Conservation (phyloP, 2,329 filamentous ascomycete genomes). For the Cladosporium colombiae region DNA sequence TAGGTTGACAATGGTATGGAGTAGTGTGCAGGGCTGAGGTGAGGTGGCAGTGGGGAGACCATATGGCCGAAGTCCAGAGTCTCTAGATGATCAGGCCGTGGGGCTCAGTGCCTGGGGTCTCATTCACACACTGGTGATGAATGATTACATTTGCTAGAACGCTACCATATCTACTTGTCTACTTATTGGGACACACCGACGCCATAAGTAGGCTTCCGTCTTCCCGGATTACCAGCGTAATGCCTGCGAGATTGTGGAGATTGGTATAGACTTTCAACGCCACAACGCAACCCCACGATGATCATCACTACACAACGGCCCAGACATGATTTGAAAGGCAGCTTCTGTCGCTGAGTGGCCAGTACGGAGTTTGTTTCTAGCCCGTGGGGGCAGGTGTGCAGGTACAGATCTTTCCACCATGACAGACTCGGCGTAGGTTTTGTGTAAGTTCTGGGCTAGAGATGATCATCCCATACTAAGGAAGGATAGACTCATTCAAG, state of each 20-base stretch:
- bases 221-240: background rate
- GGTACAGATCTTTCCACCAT: background rate
- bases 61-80: too few relatives aligned
- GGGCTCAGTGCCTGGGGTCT: too few relatives aligned
- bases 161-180: too few relatives aligned
- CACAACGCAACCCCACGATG: background rate
- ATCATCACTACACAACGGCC: background rate
- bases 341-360: background rate
- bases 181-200: background rate
- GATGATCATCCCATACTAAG: slow-evolving; percentile 1
- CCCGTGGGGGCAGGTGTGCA: background rate
- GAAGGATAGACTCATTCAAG: slow-evolving; percentile 8
- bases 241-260: background rate
- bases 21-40: too few relatives aligned
- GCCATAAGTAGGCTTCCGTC: background rate
- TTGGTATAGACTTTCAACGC: background rate
- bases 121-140: too few relatives aligned
- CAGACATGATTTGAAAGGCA: background rate
- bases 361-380: background rate
- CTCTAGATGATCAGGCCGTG: too few relatives aligned
- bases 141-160: too few relatives aligned
- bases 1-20: too few relatives aligned
- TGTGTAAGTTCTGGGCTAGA: background rate
- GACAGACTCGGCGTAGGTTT: background rate
- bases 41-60: too few relatives aligned